Evolutionary conservation across 805 yeast genomes (phyloP).

Genomic region (Candida hungchunana): DNA sequence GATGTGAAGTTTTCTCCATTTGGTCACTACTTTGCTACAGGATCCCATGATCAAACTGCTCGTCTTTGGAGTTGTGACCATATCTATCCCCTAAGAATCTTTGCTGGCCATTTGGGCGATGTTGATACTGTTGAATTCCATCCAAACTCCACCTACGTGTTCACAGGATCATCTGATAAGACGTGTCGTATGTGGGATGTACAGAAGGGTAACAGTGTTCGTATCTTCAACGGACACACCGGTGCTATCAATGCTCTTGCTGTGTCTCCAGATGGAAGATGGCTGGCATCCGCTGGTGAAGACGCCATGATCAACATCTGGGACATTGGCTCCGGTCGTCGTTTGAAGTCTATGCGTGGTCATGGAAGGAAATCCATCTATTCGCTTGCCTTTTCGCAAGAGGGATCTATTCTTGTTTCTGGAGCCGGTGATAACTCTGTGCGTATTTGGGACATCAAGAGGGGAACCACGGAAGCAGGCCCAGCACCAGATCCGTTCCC

Average conservation of each 20-base stretch:
- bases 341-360: slow-evolving; percentile 88
- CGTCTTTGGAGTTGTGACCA: slow-evolving; percentile 98
- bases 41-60: slow-evolving; percentile 96
- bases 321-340: slow-evolving; percentile 91
- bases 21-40: slow-evolving; percentile 98
- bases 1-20: slow-evolving; percentile 91
- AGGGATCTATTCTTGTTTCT: slow-evolving; percentile 84
- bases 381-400: slow-evolving; percentile 78
- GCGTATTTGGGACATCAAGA: slow-evolving; percentile 93
- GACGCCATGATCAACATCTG: slow-evolving; percentile 85
- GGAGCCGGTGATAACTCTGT: slow-evolving; percentile 92
- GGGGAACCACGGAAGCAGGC: slow-evolving; percentile 75
- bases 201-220: slow-evolving; percentile 78
- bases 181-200: slow-evolving; percentile 99
- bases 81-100: slow-evolving; percentile 89
- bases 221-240: slow-evolving; percentile 89
- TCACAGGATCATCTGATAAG: slow-evolving; percentile 94
- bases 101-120: slow-evolving; percentile 96
- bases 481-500: slow-evolving; percentile 71
- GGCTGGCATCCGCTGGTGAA: slow-evolving; percentile 94
- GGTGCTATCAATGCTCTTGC: slow-evolving; percentile 84
- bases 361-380: slow-evolving; percentile 87
- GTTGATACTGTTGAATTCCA: slow-evolving; percentile 94
- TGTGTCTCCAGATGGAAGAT: slow-evolving; percentile 94
- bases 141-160: slow-evolving; percentile 90